Conservation (phyloP, 768 basidiomycete species). For the Phanerochaete sordida region DNA sequence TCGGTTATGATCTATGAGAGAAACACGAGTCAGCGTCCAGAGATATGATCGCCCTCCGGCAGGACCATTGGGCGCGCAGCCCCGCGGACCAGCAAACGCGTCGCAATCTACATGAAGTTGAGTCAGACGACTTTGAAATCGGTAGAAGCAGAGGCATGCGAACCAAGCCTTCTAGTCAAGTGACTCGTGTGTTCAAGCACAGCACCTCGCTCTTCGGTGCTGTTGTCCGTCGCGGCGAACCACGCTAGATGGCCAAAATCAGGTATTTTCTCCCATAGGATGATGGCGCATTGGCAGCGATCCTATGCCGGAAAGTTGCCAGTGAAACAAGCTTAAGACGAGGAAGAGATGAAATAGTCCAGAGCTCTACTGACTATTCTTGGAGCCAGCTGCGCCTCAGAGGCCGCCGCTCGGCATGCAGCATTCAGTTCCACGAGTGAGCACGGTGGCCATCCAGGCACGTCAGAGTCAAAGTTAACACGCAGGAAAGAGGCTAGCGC, state of each 20-base stretch:
- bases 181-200: slow-evolving; percentile 1
- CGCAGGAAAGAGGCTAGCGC: no score
- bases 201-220: neutral
- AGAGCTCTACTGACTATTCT: neutral
- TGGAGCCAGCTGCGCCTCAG: neutral
- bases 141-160: neutral
- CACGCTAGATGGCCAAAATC: neutral
- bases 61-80: neutral
- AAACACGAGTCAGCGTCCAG: neutral
- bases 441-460: neutral
- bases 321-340: no score
- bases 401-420: neutral
- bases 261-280: slow-evolving; percentile 1
- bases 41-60: neutral
- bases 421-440: neutral
- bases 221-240: neutral
- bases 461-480: neutral
- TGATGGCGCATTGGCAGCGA: no score
- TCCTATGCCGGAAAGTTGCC: no score
- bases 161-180: neutral
- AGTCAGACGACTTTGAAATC: slow-evolving; percentile 1
- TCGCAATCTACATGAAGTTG: slow-evolving; percentile 1
- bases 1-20: slow-evolving; percentile 5
- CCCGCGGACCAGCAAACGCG: neutral
- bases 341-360: no score